Evolutionary conservation across 1,139 yeast genomes (phyloP).

Genomic region (Hansenula lynferdii): DNA sequence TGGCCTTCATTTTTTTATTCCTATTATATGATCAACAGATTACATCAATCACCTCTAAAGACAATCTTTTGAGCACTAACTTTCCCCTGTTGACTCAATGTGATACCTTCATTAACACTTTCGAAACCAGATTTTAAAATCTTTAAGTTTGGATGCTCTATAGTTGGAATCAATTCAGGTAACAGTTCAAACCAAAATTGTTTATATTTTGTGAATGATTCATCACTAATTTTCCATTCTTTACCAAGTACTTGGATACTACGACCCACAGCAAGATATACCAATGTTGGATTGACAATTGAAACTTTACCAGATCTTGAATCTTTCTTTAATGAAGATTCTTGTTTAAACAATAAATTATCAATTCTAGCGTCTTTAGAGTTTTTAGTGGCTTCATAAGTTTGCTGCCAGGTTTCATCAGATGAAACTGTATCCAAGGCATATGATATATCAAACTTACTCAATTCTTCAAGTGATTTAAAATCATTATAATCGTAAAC

Average conservation of each 20-base stretch:
- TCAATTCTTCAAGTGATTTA: conserved; percentile 38
- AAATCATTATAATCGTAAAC: conserved; percentile 56
- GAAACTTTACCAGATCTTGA: conserved; percentile 14
- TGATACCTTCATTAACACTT: neutral
- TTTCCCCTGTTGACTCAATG: neutral
- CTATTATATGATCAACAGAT: too few relatives aligned
- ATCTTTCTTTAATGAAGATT: conserved; percentile 21
- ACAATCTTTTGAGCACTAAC: conserved; percentile 2
- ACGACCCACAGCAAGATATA: conserved; percentile 33
- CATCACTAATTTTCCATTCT: neutral
- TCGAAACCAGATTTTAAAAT: conserved; percentile 1
- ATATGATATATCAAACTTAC: conserved; percentile 39
- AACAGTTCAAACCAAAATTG: conserved; percentile 1
- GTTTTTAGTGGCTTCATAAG: conserved; percentile 40
- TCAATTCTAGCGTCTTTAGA: conserved; percentile 31
- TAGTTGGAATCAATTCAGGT: neutral
- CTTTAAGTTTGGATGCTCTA: neutral
- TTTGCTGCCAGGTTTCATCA: conserved; percentile 33
- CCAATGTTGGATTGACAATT: conserved; percentile 26
- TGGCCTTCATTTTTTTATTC: too few relatives aligned
- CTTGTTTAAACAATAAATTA: conserved; percentile 26
- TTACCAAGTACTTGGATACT: conserved; percentile 10
- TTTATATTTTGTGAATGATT: neutral
- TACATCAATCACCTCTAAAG: too few relatives aligned
- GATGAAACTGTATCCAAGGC: conserved; percentile 54